phyloP scores from a whole-genome alignment of 495 filamentous ascomycete species.

The Rhizodiscina lignyota region DNA sequence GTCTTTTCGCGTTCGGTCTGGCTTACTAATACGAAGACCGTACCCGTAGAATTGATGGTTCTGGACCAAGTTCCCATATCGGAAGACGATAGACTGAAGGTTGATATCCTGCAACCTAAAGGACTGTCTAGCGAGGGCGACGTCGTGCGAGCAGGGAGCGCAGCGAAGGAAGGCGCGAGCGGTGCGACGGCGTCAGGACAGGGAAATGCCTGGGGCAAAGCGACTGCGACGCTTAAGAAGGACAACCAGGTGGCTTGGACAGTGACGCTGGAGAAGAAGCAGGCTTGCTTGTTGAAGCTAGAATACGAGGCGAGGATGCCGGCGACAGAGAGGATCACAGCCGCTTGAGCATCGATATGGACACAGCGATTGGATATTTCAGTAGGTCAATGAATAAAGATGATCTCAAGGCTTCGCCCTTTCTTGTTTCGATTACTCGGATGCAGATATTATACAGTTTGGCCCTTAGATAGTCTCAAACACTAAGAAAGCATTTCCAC shows the following conservation, averaged over 20 bases:
- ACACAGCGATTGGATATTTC: too few relatives aligned
- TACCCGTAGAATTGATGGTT: slow-evolving; percentile 34
- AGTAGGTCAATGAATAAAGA: too few relatives aligned
- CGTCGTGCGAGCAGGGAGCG: slow-evolving; percentile 20
- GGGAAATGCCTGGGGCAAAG: slow-evolving; percentile 29
- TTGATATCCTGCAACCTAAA: slow-evolving; percentile 34
- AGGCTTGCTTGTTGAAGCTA: slow-evolving; percentile 36
- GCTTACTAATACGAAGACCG: slow-evolving; percentile 40
- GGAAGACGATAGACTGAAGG: slow-evolving; percentile 43
- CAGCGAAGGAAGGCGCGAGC: slow-evolving; percentile 8
- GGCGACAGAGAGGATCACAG: slow-evolving; percentile 23
- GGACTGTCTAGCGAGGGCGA: slow-evolving; percentile 32
- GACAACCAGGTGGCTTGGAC: slow-evolving; percentile 46
- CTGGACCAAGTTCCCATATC: slow-evolving; percentile 52
- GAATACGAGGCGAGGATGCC: slow-evolving; percentile 49
- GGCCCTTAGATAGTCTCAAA: too few relatives aligned
- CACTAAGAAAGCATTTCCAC: too few relatives aligned
- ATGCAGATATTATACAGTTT: too few relatives aligned
- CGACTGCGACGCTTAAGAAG: slow-evolving; percentile 33
- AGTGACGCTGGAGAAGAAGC: slow-evolving; percentile 37
- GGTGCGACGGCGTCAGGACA: slow-evolving; percentile 3
- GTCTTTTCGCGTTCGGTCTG: slow-evolving; percentile 39
- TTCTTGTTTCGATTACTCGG: too few relatives aligned
- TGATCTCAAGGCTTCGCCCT: too few relatives aligned
- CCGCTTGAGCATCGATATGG: slow-evolving; percentile 10